phyloP scores from a whole-genome alignment of 768 basidiomycete species.

The Tylopilus rubrobrunneus region DNA sequence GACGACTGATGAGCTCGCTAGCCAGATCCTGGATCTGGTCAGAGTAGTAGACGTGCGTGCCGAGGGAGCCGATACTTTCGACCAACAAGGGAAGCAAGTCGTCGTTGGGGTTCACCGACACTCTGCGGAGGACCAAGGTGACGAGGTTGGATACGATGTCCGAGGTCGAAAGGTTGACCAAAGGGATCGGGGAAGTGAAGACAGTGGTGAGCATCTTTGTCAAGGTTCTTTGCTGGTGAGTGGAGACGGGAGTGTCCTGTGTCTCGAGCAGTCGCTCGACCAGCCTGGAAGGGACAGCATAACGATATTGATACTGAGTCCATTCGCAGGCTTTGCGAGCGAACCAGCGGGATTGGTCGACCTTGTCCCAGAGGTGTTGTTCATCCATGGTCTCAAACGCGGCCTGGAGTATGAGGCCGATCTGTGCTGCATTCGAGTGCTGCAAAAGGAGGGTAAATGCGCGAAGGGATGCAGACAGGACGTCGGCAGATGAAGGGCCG shows the following conservation, averaged over 20 bases:
- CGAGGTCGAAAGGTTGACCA: conserved; percentile 88
- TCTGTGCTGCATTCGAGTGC: conserved; percentile 74
- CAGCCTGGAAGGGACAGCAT: conserved; percentile 79
- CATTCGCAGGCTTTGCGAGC: conserved; percentile 76
- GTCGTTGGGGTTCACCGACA: conserved; percentile 60
- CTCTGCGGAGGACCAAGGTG: conserved; percentile 66
- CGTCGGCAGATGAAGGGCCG: conserved; percentile 71
- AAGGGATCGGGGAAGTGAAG: conserved; percentile 74
- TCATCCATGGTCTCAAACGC: conserved; percentile 66
- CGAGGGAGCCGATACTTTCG: conserved; percentile 76
- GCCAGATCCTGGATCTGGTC: conserved; percentile 94
- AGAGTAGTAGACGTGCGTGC: conserved; percentile 90
- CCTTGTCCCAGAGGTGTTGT: conserved; percentile 58
- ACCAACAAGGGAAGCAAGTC: conserved; percentile 63
- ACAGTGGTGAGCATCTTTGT: conserved; percentile 79
- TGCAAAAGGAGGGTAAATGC: conserved; percentile 68
- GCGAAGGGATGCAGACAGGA: conserved; percentile 69
- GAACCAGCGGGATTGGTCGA: conserved; percentile 79
- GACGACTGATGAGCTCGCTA: conserved; percentile 73
- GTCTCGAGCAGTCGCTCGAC: conserved; percentile 71
- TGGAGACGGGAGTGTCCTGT: conserved; percentile 48
- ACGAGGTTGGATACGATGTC: conserved; percentile 82
- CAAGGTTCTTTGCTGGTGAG: conserved; percentile 55
- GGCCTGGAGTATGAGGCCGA: conserved; percentile 68
- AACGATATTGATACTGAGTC: conserved; percentile 92